phyloP scores from a whole-genome alignment of 2,329 filamentous ascomycete genomes.

The Colletotrichum sp. region DNA sequence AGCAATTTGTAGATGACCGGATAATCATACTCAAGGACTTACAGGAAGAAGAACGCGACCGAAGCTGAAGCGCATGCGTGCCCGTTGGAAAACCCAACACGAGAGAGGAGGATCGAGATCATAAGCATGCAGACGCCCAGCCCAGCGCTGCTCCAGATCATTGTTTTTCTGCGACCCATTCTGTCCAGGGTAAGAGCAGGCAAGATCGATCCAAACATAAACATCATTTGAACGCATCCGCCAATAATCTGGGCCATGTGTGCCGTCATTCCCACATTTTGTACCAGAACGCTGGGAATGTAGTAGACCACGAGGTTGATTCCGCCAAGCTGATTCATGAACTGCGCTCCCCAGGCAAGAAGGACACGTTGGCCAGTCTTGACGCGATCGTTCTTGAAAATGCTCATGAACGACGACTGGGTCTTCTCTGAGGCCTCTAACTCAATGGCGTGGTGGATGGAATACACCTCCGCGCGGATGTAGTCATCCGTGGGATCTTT shows the following conservation, averaged over 20 bases:
- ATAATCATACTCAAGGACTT: constrained; percentile 1
- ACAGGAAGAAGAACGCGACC: constrained; percentile 41
- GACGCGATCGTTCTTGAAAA: constrained; percentile 47
- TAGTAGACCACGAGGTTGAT: constrained; percentile 51
- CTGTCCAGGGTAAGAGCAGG: constrained; percentile 38
- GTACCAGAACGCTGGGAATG: constrained; percentile 34
- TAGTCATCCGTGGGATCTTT: constrained; percentile 37
- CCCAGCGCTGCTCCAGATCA: constrained; percentile 45
- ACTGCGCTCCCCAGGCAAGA: constrained; percentile 51
- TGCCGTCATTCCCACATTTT: constrained; percentile 35
- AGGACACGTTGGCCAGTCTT: constrained; percentile 48
- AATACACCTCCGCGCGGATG: constrained; percentile 36
- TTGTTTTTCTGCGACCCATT: constrained; percentile 44
- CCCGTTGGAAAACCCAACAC: constrained; percentile 15
- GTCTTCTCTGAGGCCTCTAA: constrained; percentile 32
- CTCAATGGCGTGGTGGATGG: constrained; percentile 47
- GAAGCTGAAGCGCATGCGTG: constrained; percentile 27
- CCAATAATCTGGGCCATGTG: constrained; percentile 37
- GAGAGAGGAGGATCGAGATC: constrained; percentile 36
- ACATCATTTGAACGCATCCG: constrained; percentile 42
- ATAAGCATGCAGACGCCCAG: constrained; percentile 41
- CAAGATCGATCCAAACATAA: constrained; percentile 39
- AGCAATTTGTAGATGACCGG: accelerated
- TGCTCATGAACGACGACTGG: constrained; percentile 41
- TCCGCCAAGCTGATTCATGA: constrained; percentile 55